phyloP scores from a whole-genome alignment of 768 basidiomycete genomes.

The Infundibulicybe gibba region DNA sequence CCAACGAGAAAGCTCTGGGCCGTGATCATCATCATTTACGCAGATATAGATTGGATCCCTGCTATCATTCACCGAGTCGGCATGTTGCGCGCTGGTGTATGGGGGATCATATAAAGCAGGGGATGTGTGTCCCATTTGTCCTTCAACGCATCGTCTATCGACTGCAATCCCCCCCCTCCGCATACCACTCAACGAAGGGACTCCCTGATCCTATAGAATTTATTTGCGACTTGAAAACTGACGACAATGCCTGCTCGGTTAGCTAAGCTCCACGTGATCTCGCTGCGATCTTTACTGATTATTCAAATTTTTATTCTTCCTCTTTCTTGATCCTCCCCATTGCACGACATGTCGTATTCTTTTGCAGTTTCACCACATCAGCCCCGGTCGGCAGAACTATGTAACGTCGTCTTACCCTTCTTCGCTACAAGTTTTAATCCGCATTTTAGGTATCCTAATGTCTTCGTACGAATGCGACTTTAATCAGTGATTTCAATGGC shows the following conservation, averaged over 20 bases:
- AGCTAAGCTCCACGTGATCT: slow-evolving; percentile 8
- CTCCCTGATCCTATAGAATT: too few species aligned
- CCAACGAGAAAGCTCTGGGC: too few species aligned
- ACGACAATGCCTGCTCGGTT: too few species aligned
- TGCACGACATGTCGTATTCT: neutral
- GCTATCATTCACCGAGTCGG: too few species aligned
- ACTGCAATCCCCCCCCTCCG: neutral
- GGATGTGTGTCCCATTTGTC: too few species aligned
- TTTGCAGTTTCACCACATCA: slow-evolving; percentile 46
- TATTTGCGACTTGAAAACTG: too few species aligned
- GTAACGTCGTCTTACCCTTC: slow-evolving; percentile 16
- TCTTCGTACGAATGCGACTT: slow-evolving; percentile 26
- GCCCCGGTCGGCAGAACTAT: slow-evolving; percentile 36
- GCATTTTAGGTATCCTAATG: slow-evolving; percentile 14
- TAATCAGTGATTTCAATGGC: neutral
- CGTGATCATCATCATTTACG: too few species aligned
- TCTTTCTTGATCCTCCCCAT: neutral
- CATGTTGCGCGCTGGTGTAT: too few species aligned
- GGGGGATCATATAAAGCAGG: too few species aligned
- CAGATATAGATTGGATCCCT: too few species aligned
- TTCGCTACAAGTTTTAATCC: slow-evolving; percentile 20
- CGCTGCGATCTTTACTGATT: neutral
- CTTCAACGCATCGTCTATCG: too few species aligned
- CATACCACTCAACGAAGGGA: too few species aligned
- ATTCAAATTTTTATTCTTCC: neutral